These are phyloP conservation scores for Flammula alnicola DNA, from an alignment of 1,284 basidiomycete genomes.

Conservation along the genomic window DNA sequence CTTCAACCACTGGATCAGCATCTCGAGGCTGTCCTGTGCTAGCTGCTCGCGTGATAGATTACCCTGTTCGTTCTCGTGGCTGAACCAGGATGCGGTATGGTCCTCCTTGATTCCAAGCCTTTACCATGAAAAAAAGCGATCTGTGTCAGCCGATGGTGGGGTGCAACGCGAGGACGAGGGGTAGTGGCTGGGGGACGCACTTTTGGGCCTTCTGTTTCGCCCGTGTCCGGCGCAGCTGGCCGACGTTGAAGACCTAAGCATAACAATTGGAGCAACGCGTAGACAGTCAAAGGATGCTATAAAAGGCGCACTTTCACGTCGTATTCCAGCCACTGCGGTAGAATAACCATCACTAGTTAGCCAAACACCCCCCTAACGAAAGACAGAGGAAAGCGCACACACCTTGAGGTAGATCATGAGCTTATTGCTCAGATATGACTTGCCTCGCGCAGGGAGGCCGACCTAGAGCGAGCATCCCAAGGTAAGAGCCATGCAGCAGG, in stretches of 20 bases:
- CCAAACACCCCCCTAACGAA: not conserved
- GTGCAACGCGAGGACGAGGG: no score
- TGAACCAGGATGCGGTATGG: conserved; percentile 93
- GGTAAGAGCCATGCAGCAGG: not conserved
- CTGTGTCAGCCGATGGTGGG: not conserved
- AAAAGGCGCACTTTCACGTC: conserved; percentile 85
- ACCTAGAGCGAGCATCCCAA: conserved; percentile 24
- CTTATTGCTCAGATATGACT: conserved; percentile 52
- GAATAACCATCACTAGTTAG: not conserved
- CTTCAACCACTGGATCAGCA: conserved; percentile 94
- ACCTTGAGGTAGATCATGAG: conserved; percentile 51
- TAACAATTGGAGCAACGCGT: conserved; percentile 4
- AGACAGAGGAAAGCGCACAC: conserved; percentile 8
- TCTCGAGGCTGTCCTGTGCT: conserved; percentile 92
- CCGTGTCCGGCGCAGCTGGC: conserved; percentile 89
- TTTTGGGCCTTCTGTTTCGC: conserved; percentile 79
- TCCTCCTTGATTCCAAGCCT: conserved; percentile 86
- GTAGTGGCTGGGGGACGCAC: conserved; percentile 39
- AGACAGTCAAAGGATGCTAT: no score
- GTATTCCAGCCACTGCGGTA: conserved; percentile 93
- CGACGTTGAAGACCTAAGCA: conserved; percentile 93
- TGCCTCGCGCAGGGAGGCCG: conserved; percentile 46
- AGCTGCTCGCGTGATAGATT: conserved; percentile 82
- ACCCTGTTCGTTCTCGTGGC: conserved; percentile 83
- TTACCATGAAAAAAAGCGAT: conserved; percentile 9